A percentile compares a stretch with the other conserved stretches of the same genome.
phyloP scores from a whole-genome alignment of 2,329 filamentous ascomycete genomes.

The Apiospora kogelbergensis region DNA sequence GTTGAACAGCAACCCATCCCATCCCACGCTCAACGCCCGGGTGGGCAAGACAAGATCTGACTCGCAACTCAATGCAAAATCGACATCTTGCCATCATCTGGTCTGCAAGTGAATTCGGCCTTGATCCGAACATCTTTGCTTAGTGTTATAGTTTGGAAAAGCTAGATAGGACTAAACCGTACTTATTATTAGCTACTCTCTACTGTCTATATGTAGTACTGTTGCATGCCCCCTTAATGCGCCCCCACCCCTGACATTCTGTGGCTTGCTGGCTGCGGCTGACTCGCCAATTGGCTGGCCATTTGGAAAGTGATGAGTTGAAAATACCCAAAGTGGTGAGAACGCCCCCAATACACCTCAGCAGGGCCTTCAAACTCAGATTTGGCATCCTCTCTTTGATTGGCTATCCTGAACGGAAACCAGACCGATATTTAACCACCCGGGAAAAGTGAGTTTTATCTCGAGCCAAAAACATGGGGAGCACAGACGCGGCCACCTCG shows the following conservation, averaged over 20 bases:
- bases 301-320: neutral
- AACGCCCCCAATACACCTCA: neutral
- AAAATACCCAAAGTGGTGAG: neutral
- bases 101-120: neutral
- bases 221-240: neutral
- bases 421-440: neutral
- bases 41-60: neutral
- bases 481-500: slow-evolving; percentile 19
- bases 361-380: neutral
- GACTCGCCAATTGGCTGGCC: neutral
- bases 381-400: neutral
- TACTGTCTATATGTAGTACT: neutral
- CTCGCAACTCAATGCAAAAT: neutral
- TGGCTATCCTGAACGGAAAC: neutral
- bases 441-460: neutral
- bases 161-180: neutral
- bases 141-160: neutral
- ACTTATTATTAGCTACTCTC: slow-evolving; percentile 5
- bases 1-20: neutral
- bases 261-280: slow-evolving; percentile 1
- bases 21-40: neutral
- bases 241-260: neutral
- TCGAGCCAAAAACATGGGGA: slow-evolving; percentile 35
- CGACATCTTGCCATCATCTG: neutral
- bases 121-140: neutral